Conservation (phyloP, 2,329 filamentous ascomycete genomes). For the Colletotrichum echinochloae region DNA sequence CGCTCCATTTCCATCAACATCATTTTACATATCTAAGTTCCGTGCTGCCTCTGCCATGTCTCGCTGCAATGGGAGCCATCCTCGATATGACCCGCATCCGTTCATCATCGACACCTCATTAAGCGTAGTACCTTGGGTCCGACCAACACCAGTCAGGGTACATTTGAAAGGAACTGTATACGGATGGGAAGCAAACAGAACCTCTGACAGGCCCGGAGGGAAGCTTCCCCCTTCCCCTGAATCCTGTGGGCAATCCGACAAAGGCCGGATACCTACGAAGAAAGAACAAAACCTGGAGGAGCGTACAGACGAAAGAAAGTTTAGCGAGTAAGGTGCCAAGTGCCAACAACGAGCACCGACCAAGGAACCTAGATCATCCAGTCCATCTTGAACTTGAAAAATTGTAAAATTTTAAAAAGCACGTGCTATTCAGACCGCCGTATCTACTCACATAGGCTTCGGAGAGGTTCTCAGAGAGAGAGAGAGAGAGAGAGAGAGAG, state of each 20-base stretch:
- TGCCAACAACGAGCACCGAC: neutral
- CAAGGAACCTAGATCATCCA: conserved; percentile 12
- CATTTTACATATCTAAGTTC: neutral
- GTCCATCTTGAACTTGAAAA: neutral
- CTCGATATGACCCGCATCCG: neutral
- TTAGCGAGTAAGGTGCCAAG: conserved; percentile 23
- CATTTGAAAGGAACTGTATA: conserved; percentile 21
- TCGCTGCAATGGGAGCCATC: neutral
- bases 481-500: no score
- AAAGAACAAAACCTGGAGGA: neutral
- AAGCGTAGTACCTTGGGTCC: conserved; percentile 12
- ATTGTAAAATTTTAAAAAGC: conserved; percentile 10
- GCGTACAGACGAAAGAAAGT: conserved; percentile 1
- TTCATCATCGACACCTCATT: conserved; percentile 10
- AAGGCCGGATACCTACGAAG: conserved; percentile 20
- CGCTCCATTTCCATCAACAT: conserved; percentile 9
- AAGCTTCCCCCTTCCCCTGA: conserved; percentile 16
- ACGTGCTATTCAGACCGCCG: neutral
- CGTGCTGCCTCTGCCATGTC: neutral
- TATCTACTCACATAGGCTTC: conserved; percentile 5
- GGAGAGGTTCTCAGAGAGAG: neutral
- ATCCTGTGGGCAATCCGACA: conserved; percentile 18
- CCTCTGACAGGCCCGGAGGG: conserved; percentile 18
- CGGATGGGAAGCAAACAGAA: conserved; percentile 29
- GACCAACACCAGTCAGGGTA: conserved; percentile 17